Evolutionary conservation across 352 stramenopile genomes (phyloP), one percentile per base, ranked within the genome.

Genomic region (Phytophthora pluvialis): DNA sequence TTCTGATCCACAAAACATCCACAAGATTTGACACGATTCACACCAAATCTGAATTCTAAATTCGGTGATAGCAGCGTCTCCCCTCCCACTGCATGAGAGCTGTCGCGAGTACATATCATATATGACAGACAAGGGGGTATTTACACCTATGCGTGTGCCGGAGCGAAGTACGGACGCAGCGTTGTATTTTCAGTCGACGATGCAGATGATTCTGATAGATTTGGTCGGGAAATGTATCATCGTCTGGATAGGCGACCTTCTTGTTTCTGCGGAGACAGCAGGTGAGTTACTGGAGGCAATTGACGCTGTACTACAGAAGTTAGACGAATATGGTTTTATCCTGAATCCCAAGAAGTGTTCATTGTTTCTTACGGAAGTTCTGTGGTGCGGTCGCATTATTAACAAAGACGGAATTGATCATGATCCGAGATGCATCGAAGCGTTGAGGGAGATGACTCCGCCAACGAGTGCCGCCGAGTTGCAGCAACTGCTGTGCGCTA

Each of bases 221-320:
- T 16, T 35, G 9, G 51, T 60, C 8, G 10, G 16, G n/a, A 52
- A 33, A 2, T 51, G 16, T 45, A 40, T 51, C 3, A 18, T 74
- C 10, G 60, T 78, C 0, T 77, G 39, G 64, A 75, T 78, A 11
- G 70, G 75, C 18, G 70, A 73, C 38, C 9, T 73, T 29, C 26
- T 73, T 1, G 31, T 67, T 18, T 73, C 54, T 21, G 66, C 45
- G 4, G 51, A 67, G 5, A 53, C 32, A 21, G 26, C 5, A 21
- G 45, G 67, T 1, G 42, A 56, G 11, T 58, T 69, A 3, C 6
- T 73, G 29, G 6, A 66, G 3, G 31, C 43, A 10, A 67, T 75
- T 8, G 39, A 65, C 16, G 35, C 49, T 11, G 44, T 70, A 18
- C 38, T 76, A 1, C 9, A 6, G 5, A 39, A 50, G 3, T 12